Evolutionary conservation across 169 alveolate species (phyloP).

Genomic region (Fabrea salina): DNA sequence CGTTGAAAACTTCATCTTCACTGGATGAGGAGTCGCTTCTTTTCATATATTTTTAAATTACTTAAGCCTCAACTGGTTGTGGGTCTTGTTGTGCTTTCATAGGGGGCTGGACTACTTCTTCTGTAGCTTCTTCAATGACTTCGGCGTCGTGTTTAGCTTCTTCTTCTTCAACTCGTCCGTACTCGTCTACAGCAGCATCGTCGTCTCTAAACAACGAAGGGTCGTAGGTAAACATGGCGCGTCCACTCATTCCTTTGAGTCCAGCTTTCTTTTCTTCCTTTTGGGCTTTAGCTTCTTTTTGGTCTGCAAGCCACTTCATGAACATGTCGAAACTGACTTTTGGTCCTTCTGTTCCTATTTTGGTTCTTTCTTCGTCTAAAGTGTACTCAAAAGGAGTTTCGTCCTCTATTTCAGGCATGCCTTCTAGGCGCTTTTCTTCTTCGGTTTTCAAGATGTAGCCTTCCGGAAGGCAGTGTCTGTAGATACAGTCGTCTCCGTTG

Average conservation of each 20-base stretch:
- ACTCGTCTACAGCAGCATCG: slow-evolving; percentile 73
- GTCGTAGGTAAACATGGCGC: slow-evolving; percentile 86
- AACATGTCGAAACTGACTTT: slow-evolving; percentile 91
- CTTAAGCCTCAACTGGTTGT: no score
- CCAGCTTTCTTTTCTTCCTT: slow-evolving; percentile 56
- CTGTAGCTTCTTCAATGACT: no score
- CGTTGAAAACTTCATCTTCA: not conserved
- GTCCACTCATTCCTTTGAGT: slow-evolving; percentile 72
- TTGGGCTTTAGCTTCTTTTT: slow-evolving; percentile 78
- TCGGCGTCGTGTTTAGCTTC: slow-evolving; percentile 64
- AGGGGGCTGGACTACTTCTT: no score
- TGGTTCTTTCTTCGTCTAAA: slow-evolving; percentile 89
- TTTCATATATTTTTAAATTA: not conserved
- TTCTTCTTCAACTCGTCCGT: slow-evolving; percentile 67
- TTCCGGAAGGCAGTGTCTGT: slow-evolving; percentile 96
- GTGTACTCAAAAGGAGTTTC: slow-evolving; percentile 90
- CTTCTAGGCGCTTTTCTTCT: slow-evolving; percentile 66
- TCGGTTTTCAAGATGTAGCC: slow-evolving; percentile 85
- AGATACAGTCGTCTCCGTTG: slow-evolving; percentile 96
- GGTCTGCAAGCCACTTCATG: slow-evolving; percentile 88
- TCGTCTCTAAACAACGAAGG: slow-evolving; percentile 85
- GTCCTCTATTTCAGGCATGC: slow-evolving; percentile 40
- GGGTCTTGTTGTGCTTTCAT: no score
- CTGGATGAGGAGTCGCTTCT: not conserved
- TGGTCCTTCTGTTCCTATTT: slow-evolving; percentile 78